A percentile compares a stretch with the other conserved stretches of the same genome.
These are phyloP conservation scores for Malbranchea cinnamomea DNA, from an alignment of 2,329 filamentous ascomycete genomes.

Conservation along the genomic window DNA sequence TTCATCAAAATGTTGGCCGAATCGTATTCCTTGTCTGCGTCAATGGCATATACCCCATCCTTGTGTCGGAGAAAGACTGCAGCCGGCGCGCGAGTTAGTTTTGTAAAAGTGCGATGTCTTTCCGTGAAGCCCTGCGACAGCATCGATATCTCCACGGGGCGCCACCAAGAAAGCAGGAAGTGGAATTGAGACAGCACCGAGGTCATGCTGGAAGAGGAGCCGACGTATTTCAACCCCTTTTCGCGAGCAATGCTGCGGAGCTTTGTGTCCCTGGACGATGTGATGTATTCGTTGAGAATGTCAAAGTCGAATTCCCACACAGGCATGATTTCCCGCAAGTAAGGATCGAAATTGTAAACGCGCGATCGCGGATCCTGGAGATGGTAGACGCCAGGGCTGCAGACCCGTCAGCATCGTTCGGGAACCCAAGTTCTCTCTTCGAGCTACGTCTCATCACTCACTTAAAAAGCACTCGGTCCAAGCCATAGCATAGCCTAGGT, in stretches of 20 bases:
- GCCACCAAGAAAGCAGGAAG: conserved; percentile 74
- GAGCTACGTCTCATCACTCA: conserved; percentile 17
- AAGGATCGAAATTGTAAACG: conserved; percentile 95
- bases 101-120: conserved; percentile 53
- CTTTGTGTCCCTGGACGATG: conserved; percentile 68
- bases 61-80: conserved; percentile 72
- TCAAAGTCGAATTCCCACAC: conserved; percentile 84
- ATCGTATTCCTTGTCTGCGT: conserved; percentile 88
- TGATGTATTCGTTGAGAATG: conserved; percentile 72
- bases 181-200: conserved; percentile 78
- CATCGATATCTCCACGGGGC: conserved; percentile 50
- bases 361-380: conserved; percentile 75
- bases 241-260: conserved; percentile 54
- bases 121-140: conserved; percentile 53
- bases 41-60: conserved; percentile 81
- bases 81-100: conserved; percentile 54
- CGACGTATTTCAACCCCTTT: conserved; percentile 65
- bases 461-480: conserved; percentile 91
- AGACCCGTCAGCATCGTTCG: not conserved
- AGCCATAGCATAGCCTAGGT: conserved; percentile 54
- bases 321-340: conserved; percentile 85
- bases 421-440: conserved; percentile 5
- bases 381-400: conserved; percentile 65
- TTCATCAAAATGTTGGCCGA: conserved; percentile 73
- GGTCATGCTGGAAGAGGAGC: conserved; percentile 96